Evolutionary conservation across 2,329 filamentous ascomycete species (phyloP), one percentile per base, ranked within the genome.

Genomic region (Teratosphaeriaceae sp.): DNA sequence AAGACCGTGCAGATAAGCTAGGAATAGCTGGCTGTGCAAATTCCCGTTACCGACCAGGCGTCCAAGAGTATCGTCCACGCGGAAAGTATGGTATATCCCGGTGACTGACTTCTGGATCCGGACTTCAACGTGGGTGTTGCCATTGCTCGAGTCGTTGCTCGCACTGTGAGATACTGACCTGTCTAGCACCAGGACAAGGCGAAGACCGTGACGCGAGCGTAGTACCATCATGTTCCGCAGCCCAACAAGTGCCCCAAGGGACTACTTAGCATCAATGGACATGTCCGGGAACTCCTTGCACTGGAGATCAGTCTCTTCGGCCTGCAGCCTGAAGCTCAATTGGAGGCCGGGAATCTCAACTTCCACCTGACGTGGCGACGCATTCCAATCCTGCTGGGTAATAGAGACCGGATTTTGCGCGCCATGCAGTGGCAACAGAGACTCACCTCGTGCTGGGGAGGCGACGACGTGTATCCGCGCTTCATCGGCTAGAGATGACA

Each of bases 161-260:
- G 71, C 64, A 0, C 41, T n/a, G 2, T 58, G 1, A 53, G 50
- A 0, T 75, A 35, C 33, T 2, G 2, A 3, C 5, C 33, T 65
- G 46, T 40, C 4, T 0, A 78, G 76, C 1, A 76, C 45, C 0
- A 80, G 74, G 0, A 78, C 64, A 0, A 85, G 62, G 1, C 50
- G 44, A n/a, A 74, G 70, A 0, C 71, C 66, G 12, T 23, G 12
- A 4, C 23, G 12, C 5, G 22, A 29, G 7, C 37, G 46, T 2
- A 82, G 58, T 0, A 84, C 71, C 2, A 83, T 60, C 55, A 75
- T 82, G 55, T 73, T 80, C 2, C 61, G 44, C 0, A 84, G 62
- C 0, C 82, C 81, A 44, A 84, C 74, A 51, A 75, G 70, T 0
- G 76, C 78, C 0, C 80, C 81, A 0, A 72, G 62, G 39, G 82